Percentiles rank a stretch among this genome's conserved stretches.
Evolutionary conservation across 257 asterid species (phyloP).

Genomic region (Nicotiana attenuata): DNA sequence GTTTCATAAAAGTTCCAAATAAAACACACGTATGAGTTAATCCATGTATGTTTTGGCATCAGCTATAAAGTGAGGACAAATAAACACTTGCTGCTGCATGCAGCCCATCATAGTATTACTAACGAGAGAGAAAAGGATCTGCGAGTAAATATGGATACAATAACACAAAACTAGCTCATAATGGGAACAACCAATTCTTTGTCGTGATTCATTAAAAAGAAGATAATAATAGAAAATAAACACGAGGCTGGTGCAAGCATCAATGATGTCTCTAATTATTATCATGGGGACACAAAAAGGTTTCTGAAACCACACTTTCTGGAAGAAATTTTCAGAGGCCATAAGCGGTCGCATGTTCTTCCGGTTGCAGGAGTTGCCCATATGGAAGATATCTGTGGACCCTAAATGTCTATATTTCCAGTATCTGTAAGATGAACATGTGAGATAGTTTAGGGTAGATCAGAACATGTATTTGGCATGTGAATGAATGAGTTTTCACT

Average conservation of each 20-base stretch:
- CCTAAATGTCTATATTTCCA: background rate
- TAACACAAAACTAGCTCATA: background rate
- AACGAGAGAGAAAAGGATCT: background rate
- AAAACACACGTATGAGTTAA: background rate
- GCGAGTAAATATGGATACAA: background rate
- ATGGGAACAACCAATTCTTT: background rate
- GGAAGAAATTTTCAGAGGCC: background rate
- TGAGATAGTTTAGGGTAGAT: background rate
- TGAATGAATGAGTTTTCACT: background rate
- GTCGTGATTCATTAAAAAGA: background rate
- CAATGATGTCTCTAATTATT: background rate
- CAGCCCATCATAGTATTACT: background rate
- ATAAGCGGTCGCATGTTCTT: background rate
- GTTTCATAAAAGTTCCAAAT: background rate
- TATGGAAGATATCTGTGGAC: background rate
- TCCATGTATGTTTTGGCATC: background rate
- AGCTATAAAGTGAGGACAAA: background rate
- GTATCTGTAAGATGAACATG: background rate
- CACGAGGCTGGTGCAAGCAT: background rate
- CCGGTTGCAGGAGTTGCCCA: background rate
- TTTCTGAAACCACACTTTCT: background rate
- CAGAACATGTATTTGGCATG: background rate
- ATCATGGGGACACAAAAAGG: background rate
- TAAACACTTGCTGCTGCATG: background rate
- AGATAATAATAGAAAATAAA: constrained; percentile 2